phyloP scores from a whole-genome alignment of 1,284 basidiomycete genomes.

The Cryptococcus deneoformans region DNA sequence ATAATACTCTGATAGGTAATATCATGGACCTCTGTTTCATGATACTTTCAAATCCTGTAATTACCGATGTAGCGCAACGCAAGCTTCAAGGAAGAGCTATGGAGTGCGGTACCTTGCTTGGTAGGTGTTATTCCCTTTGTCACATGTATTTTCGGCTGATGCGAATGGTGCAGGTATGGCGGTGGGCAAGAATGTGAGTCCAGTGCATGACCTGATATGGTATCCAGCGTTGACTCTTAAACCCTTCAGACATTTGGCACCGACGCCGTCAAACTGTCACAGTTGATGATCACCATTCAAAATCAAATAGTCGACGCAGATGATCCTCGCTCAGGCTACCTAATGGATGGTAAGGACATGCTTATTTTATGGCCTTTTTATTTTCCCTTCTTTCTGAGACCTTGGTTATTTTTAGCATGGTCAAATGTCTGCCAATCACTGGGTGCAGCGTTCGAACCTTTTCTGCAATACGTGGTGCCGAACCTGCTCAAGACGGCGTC shows the following conservation, averaged over 20 bases:
- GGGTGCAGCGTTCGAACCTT: conserved; percentile 75
- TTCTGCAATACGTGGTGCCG: conserved; percentile 76
- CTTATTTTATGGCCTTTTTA: neutral
- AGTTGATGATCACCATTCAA: conserved; percentile 71
- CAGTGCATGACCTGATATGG: neutral
- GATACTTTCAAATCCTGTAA: conserved; percentile 57
- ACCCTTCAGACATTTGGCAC: conserved; percentile 57
- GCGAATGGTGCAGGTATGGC: conserved; percentile 62
- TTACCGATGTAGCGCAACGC: conserved; percentile 62
- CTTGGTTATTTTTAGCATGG: conserved; percentile 58
- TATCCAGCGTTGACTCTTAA: neutral
- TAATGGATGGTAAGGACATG: conserved; percentile 35
- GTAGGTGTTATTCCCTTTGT: neutral
- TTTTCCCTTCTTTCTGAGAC: no score
- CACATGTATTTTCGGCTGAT: no score
- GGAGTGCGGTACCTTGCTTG: conserved; percentile 55
- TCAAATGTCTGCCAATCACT: conserved; percentile 77
- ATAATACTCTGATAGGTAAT: conserved; percentile 12
- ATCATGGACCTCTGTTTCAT: conserved; percentile 47
- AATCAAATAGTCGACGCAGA: conserved; percentile 54
- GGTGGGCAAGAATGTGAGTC: conserved; percentile 56
- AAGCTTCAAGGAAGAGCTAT: conserved; percentile 73
- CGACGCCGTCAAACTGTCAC: conserved; percentile 68
- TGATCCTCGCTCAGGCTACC: conserved; percentile 24
- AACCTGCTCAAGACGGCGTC: conserved; percentile 68